Percentiles rank a stretch among this genome's conserved stretches.
Evolutionary conservation across 1,284 basidiomycete species (phyloP).

Genomic region (Pseudozyma hubeiensis): DNA sequence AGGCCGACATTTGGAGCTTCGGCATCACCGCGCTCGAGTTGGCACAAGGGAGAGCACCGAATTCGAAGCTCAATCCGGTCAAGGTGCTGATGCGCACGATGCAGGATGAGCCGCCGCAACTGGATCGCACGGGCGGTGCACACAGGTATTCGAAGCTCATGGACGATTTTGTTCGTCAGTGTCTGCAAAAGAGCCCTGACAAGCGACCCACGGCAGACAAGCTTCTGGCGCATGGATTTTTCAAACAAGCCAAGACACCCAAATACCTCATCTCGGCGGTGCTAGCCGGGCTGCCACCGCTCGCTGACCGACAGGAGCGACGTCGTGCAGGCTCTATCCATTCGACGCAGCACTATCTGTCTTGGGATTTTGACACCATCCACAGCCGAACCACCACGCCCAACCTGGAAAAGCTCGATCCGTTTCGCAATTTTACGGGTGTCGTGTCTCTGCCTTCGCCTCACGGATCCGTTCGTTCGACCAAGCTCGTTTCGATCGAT

Average conservation of each 20-base stretch:
- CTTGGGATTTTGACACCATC: constrained; percentile 61
- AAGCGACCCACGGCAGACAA: constrained; percentile 81
- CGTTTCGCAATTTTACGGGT: constrained; percentile 59
- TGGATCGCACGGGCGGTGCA: constrained; percentile 79
- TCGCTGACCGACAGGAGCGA: constrained; percentile 56
- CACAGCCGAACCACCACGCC: constrained; percentile 29
- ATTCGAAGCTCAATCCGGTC: constrained; percentile 80
- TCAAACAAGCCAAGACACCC: constrained; percentile 80
- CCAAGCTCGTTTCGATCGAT: constrained; percentile 45
- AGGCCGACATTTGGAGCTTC: constrained; percentile 90
- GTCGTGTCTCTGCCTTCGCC: constrained; percentile 45
- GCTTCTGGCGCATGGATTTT: constrained; percentile 82
- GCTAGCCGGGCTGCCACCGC: constrained; percentile 70
- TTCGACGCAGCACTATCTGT: constrained; percentile 46
- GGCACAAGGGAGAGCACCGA: constrained; percentile 82
- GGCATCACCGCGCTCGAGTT: constrained; percentile 87
- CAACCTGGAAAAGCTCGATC: constrained; percentile 48
- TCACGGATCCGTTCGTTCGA: constrained; percentile 44
- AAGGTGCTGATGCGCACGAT: constrained; percentile 78
- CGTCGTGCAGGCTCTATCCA: constrained; percentile 50
- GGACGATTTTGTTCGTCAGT: constrained; percentile 83
- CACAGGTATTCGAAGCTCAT: constrained; percentile 83
- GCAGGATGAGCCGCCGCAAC: constrained; percentile 72
- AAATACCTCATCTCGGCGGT: constrained; percentile 80
- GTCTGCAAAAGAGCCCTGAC: constrained; percentile 83